Base-by-base conservation (phyloP, 306 rosid species). In the Argentina anserina region DNA sequence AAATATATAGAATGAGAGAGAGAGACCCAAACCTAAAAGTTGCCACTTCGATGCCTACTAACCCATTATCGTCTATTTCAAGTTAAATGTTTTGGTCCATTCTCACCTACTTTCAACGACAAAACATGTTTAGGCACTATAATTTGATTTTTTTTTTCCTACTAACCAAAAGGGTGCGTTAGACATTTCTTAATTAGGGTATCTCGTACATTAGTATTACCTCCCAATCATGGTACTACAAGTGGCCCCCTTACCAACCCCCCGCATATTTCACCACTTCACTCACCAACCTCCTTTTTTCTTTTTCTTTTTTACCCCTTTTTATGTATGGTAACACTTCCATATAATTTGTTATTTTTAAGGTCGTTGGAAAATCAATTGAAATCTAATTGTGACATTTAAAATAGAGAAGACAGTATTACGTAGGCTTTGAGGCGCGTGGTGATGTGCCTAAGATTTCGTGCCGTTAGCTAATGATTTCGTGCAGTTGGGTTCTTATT, bases 31-130 rank as follows among this genome's bases (percentile, higher is more conserved):
- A 7, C 28, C 36, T 33, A 53, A 55, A 56, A 9, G 0, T 0
- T 56, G 36, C 65, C 74, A 53, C 59, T 3, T 69, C 21, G 23
- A 20, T 20, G 21, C 41, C 12, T 7, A 40, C 40, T 25, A 71
- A 42, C 47, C 47, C 25, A 71, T 15, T 34, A 60, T 61, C 60
- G 31, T 72, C 23, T 25, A 45, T 60, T 43, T 29, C 13, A 59
- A 60, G 52, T 17, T 21, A 18, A 18, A 28, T 20, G 43, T 9
- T 73, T 1, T 4, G 71, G 65, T 55, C 36, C 71, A 31, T 13
- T 15, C 47, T 37, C 58, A 65, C 78, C 72, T 0, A 74, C 78
- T 75, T 41, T 10, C 31, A 50, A 23, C 78, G 49, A 36, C n/a
- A 56, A 42, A 58, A 5, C 49, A 52, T 37, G 62, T 37, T 47